Base-by-base conservation (phyloP, 2,329 filamentous ascomycete genomes). In the Teratosphaeria destructans region DNA sequence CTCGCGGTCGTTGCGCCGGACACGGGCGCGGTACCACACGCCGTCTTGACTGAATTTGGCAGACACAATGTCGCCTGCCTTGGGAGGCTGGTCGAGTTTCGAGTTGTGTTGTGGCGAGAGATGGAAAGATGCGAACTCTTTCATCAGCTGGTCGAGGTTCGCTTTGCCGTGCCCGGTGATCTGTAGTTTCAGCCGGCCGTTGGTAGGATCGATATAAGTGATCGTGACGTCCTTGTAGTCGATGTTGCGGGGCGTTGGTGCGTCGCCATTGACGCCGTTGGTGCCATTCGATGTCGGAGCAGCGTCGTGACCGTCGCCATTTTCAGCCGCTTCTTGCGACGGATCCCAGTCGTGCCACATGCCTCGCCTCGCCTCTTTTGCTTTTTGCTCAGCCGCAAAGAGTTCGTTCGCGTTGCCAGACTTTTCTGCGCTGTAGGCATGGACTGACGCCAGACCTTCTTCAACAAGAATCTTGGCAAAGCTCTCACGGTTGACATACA, bases 341-440 rank as follows among this genome's bases (percentile, higher is more conserved):
- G 94, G 93, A 72, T 96, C 91, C 85, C 90, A 97, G 76, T 95
- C 86, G 65, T 93, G 86, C 93, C 94, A 99, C 66, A 97, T 73
- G 54, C 89, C 90, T 78, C 92, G 96, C 62, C 86, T 83, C 32
- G 80, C 88, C 67, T 95, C 90, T 79, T 99, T 97, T 55, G 94
- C 94, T 69, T 84, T 86, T 76, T 89, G 81, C 77, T 99, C 90
- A 0, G 94, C 94, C 11, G 87, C 87, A 69, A 93, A 86, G 8
- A 97, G 84, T 76, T 97, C 93, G 43, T 82, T 84, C 12, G 88
- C 87, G 70, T 96, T 94, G 64, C 92, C 93, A 16, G 90, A 88
- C 79, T 95, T 95, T 77, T 99, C 93, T 0, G 94, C 94, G 27
- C 93, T 96, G 78, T 96, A 97, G 59, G 87, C 85, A 73, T 97